Conservation (phyloP, 75 land plant genomes). For the Sequoia sempervirens region DNA sequence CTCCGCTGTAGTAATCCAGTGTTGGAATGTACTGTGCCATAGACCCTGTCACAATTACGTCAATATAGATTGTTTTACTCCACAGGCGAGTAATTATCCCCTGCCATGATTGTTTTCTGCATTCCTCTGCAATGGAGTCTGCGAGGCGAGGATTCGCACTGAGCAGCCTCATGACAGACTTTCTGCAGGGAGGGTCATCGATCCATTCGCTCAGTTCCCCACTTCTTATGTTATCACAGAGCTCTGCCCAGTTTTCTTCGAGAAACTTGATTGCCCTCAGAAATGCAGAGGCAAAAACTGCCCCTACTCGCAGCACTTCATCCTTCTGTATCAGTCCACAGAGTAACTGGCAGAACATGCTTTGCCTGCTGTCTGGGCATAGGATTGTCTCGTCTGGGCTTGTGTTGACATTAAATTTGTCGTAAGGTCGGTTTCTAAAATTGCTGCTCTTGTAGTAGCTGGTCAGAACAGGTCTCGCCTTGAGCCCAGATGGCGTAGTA, state of each 20-base stretch:
- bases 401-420: slow-evolving; percentile 42
- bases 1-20: slow-evolving; percentile 52
- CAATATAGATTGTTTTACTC: slow-evolving; percentile 51
- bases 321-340: slow-evolving; percentile 54
- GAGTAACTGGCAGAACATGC: slow-evolving; percentile 69
- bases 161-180: slow-evolving; percentile 25
- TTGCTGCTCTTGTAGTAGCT: slow-evolving; percentile 66
- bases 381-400: slow-evolving; percentile 64
- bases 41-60: slow-evolving; percentile 58
- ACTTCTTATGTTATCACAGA: slow-evolving; percentile 54
- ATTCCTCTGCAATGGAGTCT: slow-evolving; percentile 37
- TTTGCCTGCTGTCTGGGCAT: slow-evolving; percentile 52
- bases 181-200: slow-evolving; percentile 35
- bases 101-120: slow-evolving; percentile 46
- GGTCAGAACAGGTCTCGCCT: slow-evolving; percentile 57
- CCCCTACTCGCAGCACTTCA: slow-evolving; percentile 50
- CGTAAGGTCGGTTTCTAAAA: slow-evolving; percentile 46
- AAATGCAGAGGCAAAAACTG: slow-evolving; percentile 60
- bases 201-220: slow-evolving; percentile 57
- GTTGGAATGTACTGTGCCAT: slow-evolving; percentile 74
- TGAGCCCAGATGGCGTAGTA: slow-evolving; percentile 44
- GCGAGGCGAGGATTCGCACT: slow-evolving; percentile 45
- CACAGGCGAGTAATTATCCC: slow-evolving; percentile 64
- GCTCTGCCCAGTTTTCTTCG: slow-evolving; percentile 59
- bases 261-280: slow-evolving; percentile 53